Conservation (phyloP, 176 grass and related monocot genomes). For the Chloris gayana region DNA sequence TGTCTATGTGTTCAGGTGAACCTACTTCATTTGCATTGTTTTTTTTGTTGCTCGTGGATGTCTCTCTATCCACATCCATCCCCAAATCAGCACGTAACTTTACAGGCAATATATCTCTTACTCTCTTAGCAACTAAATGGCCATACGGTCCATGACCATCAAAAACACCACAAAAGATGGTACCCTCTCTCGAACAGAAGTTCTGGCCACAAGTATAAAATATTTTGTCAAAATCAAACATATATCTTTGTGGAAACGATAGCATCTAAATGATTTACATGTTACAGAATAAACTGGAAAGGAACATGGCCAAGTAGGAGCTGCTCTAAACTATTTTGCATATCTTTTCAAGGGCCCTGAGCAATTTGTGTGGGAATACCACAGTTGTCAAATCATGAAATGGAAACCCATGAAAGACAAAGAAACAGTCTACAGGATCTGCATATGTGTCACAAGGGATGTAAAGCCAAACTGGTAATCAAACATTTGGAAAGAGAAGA, state of each 20-base stretch:
- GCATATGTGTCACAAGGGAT: slow-evolving; percentile 38
- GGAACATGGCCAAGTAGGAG: slow-evolving; percentile 15
- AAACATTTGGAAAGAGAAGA: slow-evolving; percentile 44
- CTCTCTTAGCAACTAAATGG: slow-evolving; percentile 91
- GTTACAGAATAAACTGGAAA: slow-evolving; percentile 28
- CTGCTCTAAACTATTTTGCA: slow-evolving; percentile 2
- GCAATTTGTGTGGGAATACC: slow-evolving; percentile 17
- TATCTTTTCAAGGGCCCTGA: neutral
- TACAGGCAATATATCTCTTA: slow-evolving; percentile 87
- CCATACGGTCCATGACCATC: slow-evolving; percentile 92
- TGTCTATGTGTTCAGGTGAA: slow-evolving; percentile 33
- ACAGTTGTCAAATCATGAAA: slow-evolving; percentile 13
- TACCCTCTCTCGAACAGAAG: slow-evolving; percentile 82
- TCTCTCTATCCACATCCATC: slow-evolving; percentile 38
- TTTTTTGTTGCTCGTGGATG: slow-evolving; percentile 52
- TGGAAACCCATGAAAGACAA: slow-evolving; percentile 6
- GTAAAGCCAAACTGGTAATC: slow-evolving; percentile 42
- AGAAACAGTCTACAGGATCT: slow-evolving; percentile 25
- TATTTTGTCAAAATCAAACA: slow-evolving; percentile 24
- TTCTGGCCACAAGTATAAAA: slow-evolving; percentile 60
- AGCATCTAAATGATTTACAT: slow-evolving; percentile 15
- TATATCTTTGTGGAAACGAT: neutral
- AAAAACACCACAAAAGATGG: slow-evolving; percentile 88
- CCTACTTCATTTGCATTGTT: slow-evolving; percentile 40
- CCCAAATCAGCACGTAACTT: slow-evolving; percentile 59